These are phyloP conservation scores for Saccharomycopsis fodiens DNA, from an alignment of 805 yeast genomes.

Conservation along the genomic window DNA sequence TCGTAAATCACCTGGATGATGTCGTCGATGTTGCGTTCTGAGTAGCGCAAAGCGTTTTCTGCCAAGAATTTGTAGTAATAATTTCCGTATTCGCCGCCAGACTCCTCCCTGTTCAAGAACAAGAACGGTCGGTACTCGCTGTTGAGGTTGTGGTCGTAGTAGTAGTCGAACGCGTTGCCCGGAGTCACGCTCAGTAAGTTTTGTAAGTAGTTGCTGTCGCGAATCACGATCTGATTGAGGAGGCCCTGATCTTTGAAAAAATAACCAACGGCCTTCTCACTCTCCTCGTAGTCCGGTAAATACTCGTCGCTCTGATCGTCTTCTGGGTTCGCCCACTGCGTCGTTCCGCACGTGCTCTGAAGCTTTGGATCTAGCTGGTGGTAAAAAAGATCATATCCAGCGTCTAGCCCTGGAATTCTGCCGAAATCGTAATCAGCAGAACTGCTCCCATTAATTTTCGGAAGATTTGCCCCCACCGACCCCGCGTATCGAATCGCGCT, in stretches of 20 bases:
- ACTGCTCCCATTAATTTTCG: not conserved
- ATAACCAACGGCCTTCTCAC: slow-evolving; percentile 18
- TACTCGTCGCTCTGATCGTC: slow-evolving; percentile 2
- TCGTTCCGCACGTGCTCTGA: slow-evolving; percentile 1
- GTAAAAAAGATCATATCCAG: slow-evolving; percentile 18
- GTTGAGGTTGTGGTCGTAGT: slow-evolving; percentile 14
- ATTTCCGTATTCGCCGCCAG: slow-evolving; percentile 14
- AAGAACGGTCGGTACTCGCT: slow-evolving; percentile 19
- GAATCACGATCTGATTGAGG: slow-evolving; percentile 16
- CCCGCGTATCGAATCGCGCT: slow-evolving; percentile 19
- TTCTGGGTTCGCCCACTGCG: not conserved
- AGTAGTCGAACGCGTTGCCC: slow-evolving; percentile 12
- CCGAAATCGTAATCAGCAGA: slow-evolving; percentile 1
- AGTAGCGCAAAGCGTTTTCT: slow-evolving; percentile 19
- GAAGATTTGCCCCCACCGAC: slow-evolving; percentile 13
- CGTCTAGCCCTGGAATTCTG: slow-evolving; percentile 5
- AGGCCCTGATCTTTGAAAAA: slow-evolving; percentile 16
- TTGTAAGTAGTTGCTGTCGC: slow-evolving; percentile 17
- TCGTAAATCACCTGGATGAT: slow-evolving; percentile 20
- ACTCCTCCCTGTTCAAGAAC: slow-evolving; percentile 11
- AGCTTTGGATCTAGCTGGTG: slow-evolving; percentile 18
- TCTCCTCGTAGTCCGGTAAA: slow-evolving; percentile 16
- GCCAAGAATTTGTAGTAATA: slow-evolving; percentile 21
- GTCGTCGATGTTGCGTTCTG: slow-evolving; percentile 20
- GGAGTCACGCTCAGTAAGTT: slow-evolving; percentile 2